Base-by-base conservation (phyloP, 768 basidiomycete species). In the Amanita molliuscula region DNA sequence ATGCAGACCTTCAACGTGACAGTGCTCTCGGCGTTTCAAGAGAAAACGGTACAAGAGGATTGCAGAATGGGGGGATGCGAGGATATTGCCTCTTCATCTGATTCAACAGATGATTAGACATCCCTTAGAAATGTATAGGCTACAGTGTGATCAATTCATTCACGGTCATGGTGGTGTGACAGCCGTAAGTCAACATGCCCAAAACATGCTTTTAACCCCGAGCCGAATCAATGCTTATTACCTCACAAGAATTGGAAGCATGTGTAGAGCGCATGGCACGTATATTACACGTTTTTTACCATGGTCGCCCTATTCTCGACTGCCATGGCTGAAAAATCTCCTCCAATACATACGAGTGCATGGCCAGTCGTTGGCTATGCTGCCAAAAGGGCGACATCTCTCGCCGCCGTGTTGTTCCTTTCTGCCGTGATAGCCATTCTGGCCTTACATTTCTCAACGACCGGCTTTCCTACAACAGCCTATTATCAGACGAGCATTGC, bases 1-100 rank as follows among this genome's bases (percentile, higher is more conserved):
- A 81, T 13, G 61, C 61, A 28, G 68, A 70, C 34, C 47, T 51
- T 47, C 53, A 47, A 46, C 58, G 50, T 18, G 44, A 47, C 43
- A 35, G 13, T 36, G 4, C 41, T 10, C 31, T 50, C 34, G 48
- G 40, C 8, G 28, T 36, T 36, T 18, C 38, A 29, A 42, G 38
- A 31, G 48, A 50, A 21, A 38, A 29, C 26, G 8, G 16, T 16
- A 16, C 21, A 6, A 25, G 25, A 9, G 33, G 34, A 35, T 36
- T 21, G 15, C 33, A 26, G n/a, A 33, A 2, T 23, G 15, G 18
- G 23, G 15, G 23, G 20, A 16, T 23, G n/a, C 9, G 25, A 48
- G 28, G 16, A 16, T 25, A 11, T 25, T 35, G 33, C 34, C 36
- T 47, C 33, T 25, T 15, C 46, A 16, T 47, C 46, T 10, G 46